Evolutionary conservation across 495 filamentous ascomycete species (phyloP), one percentile per base, ranked within the genome.

Genomic region (Penicilliopsis zonata): DNA sequence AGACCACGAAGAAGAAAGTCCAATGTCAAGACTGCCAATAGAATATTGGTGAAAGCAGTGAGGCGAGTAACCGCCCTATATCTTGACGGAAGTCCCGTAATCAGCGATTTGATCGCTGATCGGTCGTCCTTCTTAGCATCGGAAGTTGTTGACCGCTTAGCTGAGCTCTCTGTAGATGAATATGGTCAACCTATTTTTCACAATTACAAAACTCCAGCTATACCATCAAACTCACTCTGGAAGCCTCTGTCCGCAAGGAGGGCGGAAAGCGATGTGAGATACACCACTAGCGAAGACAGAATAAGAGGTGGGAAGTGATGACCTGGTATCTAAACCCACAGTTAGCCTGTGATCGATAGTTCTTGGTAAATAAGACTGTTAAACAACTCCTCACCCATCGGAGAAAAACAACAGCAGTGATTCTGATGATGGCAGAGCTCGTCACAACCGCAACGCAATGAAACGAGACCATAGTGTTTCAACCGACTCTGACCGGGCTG

Each of bases 1-100:
- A 68, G 62, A 4, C 77, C 81, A 9, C 78, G 69, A 41, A 80
- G 80, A 7, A 86, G 64, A 24, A 86, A 65, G 49, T 98, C 90
- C 19, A 76, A 62, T 1, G 76, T 67, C 41, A 85, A 66, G 7
- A 72, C 52, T 9, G 82, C 63, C 13, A 85, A 62, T 1, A 68
- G 49, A 17, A 70, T 37, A 49, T 95, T 96, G 46, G 90, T 69
- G 14, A 71, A 44, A 6, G 82, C 68, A 0, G 82, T 86, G 6
- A 70, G 36, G n/a, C 64, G 47, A 23, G 65, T 70, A 35, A 73
- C 78, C 17, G n/a, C n/a, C n/a, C n/a, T n/a, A n/a, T n/a, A n/a
- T n/a, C n/a, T n/a, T n/a, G n/a, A n/a, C n/a, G n/a, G n/a, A n/a
- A n/a, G n/a, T n/a, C n/a, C n/a, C n/a, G n/a, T n/a, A n/a, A 78